phyloP scores from a whole-genome alignment of 805 yeast genomes.

The Nakazawaea pomicola region DNA sequence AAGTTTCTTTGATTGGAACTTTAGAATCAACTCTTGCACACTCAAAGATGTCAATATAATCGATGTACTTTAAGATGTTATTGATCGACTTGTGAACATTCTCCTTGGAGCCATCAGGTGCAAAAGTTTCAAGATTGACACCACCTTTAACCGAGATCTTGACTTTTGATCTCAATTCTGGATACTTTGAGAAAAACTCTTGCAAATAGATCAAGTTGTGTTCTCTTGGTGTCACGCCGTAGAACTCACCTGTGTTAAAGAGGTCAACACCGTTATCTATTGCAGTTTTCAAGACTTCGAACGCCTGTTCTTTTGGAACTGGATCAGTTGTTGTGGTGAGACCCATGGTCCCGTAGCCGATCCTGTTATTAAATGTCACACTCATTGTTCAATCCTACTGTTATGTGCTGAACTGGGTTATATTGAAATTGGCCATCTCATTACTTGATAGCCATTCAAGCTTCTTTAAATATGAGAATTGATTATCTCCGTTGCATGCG shows the following conservation, averaged over 20 bases:
- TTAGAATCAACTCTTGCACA: constrained; percentile 63
- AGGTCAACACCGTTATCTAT: constrained; percentile 43
- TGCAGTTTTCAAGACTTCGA: constrained; percentile 49
- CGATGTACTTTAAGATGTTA: constrained; percentile 30
- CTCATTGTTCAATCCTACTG: neutral
- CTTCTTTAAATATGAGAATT: too few species aligned
- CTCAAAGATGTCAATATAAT: constrained; percentile 55
- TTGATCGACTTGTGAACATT: constrained; percentile 44
- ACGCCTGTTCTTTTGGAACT: constrained; percentile 46
- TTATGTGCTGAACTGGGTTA: neutral
- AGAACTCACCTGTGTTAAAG: constrained; percentile 76
- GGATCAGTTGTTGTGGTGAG: constrained; percentile 67
- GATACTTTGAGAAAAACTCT: constrained; percentile 52
- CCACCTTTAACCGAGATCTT: constrained; percentile 70
- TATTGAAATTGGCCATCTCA: neutral
- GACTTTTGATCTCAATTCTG: constrained; percentile 51
- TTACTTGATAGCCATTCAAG: too few species aligned
- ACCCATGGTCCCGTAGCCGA: constrained; percentile 81
- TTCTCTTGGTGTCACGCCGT: constrained; percentile 45
- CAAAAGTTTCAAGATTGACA: constrained; percentile 26
- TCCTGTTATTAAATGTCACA: constrained; percentile 14
- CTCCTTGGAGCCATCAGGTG: constrained; percentile 49
- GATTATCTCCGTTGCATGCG: too few species aligned
- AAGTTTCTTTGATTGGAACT: constrained; percentile 54
- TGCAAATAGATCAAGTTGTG: constrained; percentile 53